Conservation (phyloP, 1,139 yeast species). For the Geotrichum cucujoidarum region DNA sequence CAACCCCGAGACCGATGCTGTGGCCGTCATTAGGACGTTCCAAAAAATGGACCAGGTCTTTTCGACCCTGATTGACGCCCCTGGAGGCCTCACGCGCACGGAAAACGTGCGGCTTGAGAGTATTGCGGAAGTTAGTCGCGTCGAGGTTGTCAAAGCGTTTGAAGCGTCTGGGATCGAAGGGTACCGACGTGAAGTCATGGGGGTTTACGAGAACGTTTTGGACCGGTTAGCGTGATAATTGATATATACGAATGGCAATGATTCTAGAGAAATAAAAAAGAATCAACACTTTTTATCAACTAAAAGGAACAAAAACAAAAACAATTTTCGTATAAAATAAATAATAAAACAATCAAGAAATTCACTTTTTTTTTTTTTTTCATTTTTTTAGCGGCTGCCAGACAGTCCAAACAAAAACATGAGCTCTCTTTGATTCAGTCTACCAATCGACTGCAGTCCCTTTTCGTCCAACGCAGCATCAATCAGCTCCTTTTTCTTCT, state of each 20-base stretch:
- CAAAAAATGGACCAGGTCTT: conserved; percentile 29
- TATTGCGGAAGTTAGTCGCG: conserved; percentile 31
- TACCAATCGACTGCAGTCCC: conserved; percentile 59
- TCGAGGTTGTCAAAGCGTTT: conserved; percentile 18
- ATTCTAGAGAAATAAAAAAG: no score
- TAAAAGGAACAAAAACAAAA: background rate
- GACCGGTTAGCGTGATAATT: conserved; percentile 9
- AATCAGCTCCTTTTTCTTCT: conserved; percentile 66
- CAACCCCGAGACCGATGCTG: conserved; percentile 5
- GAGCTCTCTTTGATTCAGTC: conserved; percentile 65
- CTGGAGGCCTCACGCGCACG: conserved; percentile 22
- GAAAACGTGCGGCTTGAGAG: conserved; percentile 30
- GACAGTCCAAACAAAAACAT: conserved; percentile 71
- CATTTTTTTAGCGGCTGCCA: background rate
- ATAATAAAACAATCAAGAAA: no score
- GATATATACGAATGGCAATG: no score
- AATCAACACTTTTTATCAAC: background rate
- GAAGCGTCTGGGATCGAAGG: conserved; percentile 16
- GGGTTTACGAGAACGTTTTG: conserved; percentile 21
- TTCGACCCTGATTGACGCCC: conserved; percentile 22
- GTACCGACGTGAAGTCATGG: conserved; percentile 23
- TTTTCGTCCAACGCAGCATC: conserved; percentile 78
- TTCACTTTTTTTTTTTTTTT: background rate
- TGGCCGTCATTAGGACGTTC: conserved; percentile 3
- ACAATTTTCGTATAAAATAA: background rate